Evolutionary conservation across 805 yeast genomes (phyloP).

Genomic region (Ogataea trehaloabstinens): DNA sequence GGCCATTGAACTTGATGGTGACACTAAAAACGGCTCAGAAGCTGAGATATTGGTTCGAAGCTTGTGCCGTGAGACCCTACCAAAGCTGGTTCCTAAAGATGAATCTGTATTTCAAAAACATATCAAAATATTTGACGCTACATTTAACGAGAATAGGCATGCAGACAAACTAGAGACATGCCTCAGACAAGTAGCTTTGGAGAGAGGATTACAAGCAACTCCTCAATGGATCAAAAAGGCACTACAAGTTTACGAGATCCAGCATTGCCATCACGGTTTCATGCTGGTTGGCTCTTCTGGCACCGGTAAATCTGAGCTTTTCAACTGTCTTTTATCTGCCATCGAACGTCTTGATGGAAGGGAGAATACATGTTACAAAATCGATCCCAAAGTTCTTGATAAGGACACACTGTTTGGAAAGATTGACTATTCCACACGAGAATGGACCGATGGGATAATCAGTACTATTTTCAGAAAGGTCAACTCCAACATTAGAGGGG

Average conservation of each 20-base stretch:
- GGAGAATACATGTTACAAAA: slow-evolving; percentile 40
- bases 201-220: slow-evolving; percentile 33
- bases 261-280: slow-evolving; percentile 67
- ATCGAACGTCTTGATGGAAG: slow-evolving; percentile 29
- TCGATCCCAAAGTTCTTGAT: slow-evolving; percentile 75
- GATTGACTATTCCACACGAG: slow-evolving; percentile 74
- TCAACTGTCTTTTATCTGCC: slow-evolving; percentile 48
- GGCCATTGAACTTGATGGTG: background rate
- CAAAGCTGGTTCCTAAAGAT: slow-evolving; percentile 62
- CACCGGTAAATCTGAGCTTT: slow-evolving; percentile 63
- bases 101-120: slow-evolving; percentile 35
- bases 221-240: slow-evolving; percentile 53
- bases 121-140: slow-evolving; percentile 27
- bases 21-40: slow-evolving; percentile 22
- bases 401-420: slow-evolving; percentile 69
- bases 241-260: slow-evolving; percentile 60
- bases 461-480: slow-evolving; percentile 64
- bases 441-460: slow-evolving; percentile 89
- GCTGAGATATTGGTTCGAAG: slow-evolving; percentile 44
- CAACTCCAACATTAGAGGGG: slow-evolving; percentile 56
- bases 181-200: slow-evolving; percentile 29
- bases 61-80: slow-evolving; percentile 60
- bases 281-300: slow-evolving; percentile 80
- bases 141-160: background rate
- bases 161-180: slow-evolving; percentile 26